phyloP scores from a whole-genome alignment of 179 eudicot species.

The Beta lomatogona region DNA sequence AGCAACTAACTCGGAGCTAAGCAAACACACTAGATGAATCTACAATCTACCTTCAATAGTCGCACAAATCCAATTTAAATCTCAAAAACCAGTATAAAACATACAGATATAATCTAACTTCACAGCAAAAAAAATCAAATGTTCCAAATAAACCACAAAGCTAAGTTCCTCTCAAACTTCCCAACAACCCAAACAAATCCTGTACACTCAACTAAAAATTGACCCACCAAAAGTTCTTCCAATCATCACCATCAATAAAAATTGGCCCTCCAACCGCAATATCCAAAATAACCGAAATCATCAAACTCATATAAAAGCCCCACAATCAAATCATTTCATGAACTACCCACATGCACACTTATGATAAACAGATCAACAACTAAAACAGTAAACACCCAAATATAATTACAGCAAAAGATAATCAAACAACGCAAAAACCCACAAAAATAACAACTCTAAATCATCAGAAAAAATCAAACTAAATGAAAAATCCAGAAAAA shows the following conservation, averaged over 20 bases:
- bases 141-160: background rate
- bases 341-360: background rate
- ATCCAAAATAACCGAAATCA: background rate
- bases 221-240: conserved; percentile 5
- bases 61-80: background rate
- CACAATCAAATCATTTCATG: conserved; percentile 7
- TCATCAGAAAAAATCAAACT: background rate
- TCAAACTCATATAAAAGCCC: background rate
- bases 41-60: background rate
- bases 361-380: conserved; percentile 10
- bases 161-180: background rate
- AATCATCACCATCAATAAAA: conserved; percentile 1
- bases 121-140: background rate
- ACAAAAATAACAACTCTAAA: background rate
- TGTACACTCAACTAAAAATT: background rate
- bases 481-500: conserved; percentile 3
- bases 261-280: background rate
- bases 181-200: background rate
- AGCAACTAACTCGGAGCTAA: background rate
- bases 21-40: background rate
- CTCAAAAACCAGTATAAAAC: background rate
- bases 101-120: conserved; percentile 6
- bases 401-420: background rate
- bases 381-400: background rate
- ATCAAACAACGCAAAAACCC: background rate